phyloP scores from a whole-genome alignment of 2,329 filamentous ascomycete species.

The Cercospora zeae-maydis region DNA sequence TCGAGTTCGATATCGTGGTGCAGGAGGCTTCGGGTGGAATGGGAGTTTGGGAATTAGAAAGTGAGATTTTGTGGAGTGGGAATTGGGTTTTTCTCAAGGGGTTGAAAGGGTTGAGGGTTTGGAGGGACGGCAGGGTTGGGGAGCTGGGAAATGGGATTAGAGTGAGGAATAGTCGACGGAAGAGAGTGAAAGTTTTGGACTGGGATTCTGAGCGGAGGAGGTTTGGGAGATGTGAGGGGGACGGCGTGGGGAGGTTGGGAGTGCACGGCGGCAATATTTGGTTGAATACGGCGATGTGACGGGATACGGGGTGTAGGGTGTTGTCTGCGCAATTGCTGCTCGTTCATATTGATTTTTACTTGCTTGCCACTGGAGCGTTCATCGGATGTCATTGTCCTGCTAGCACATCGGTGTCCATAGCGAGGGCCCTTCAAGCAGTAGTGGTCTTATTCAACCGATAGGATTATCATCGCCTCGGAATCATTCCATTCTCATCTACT shows the following conservation, averaged over 20 bases:
- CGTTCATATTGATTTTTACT: too few species aligned
- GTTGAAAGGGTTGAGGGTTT: conserved; percentile 8
- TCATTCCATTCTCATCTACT: not conserved
- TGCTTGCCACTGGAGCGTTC: not conserved
- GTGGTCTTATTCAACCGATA: not conserved
- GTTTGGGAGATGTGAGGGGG: not conserved
- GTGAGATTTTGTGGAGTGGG: conserved; percentile 15
- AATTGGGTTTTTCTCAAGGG: conserved; percentile 4
- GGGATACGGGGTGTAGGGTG: too few species aligned
- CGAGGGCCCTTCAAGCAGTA: not conserved
- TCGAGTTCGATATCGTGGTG: conserved; percentile 6
- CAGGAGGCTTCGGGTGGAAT: not conserved
- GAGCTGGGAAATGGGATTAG: not conserved
- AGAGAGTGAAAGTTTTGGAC: not conserved
- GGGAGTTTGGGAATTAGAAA: conserved; percentile 5
- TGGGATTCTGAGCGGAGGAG: not conserved
- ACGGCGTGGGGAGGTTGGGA: not conserved
- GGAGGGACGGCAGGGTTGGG: conserved; percentile 1
- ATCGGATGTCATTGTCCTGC: not conserved
- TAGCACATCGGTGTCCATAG: not conserved
- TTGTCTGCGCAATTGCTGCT: too few species aligned
- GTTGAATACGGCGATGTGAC: conserved; percentile 6
- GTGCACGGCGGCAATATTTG: not conserved
- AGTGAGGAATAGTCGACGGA: not conserved
- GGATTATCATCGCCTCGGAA: not conserved